These are phyloP conservation scores for Cryptococcus deneoformans DNA, from an alignment of 1,284 basidiomycete genomes.

Conservation along the genomic window DNA sequence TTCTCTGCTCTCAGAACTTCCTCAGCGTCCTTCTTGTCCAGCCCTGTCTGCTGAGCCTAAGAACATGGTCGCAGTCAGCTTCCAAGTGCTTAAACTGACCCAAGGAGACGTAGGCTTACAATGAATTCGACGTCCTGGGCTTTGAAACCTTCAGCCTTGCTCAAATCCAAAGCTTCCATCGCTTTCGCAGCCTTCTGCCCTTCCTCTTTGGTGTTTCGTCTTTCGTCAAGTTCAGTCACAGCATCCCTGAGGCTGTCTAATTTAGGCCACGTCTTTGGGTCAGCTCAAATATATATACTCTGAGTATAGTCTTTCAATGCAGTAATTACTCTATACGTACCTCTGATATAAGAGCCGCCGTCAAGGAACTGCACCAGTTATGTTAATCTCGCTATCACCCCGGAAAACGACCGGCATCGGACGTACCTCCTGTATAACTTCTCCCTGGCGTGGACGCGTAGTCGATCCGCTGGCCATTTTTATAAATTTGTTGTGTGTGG, in stretches of 20 bases:
- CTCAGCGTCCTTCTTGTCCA: conserved; percentile 30
- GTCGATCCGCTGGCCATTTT: too few relatives aligned
- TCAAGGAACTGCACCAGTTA: conserved; percentile 35
- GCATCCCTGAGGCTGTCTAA: conserved; percentile 42
- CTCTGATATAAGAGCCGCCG: conserved; percentile 43
- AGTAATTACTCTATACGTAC: conserved; percentile 16
- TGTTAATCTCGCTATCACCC: neutral
- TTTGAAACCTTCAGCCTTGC: conserved; percentile 17
- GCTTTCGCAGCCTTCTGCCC: conserved; percentile 40
- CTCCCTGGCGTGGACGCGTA: too few relatives aligned
- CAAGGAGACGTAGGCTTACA: conserved; percentile 21
- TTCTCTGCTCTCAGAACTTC: conserved; percentile 30
- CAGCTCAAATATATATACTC: neutral
- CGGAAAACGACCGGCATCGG: too few relatives aligned
- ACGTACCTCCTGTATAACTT: too few relatives aligned
- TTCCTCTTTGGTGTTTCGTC: conserved; percentile 38
- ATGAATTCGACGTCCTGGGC: conserved; percentile 38
- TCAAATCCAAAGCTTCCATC: conserved; percentile 36
- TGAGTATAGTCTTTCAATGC: neutral
- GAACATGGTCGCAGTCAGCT: conserved; percentile 17
- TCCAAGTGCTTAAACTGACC: neutral
- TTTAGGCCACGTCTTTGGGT: neutral
- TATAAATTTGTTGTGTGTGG: too few relatives aligned
- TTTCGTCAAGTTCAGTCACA: conserved; percentile 35
- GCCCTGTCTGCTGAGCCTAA: conserved; percentile 26